A percentile compares a stretch with the other conserved stretches of the same genome.
Conservation (phyloP, 345 rosid species). For the Citrus trifoliata region DNA sequence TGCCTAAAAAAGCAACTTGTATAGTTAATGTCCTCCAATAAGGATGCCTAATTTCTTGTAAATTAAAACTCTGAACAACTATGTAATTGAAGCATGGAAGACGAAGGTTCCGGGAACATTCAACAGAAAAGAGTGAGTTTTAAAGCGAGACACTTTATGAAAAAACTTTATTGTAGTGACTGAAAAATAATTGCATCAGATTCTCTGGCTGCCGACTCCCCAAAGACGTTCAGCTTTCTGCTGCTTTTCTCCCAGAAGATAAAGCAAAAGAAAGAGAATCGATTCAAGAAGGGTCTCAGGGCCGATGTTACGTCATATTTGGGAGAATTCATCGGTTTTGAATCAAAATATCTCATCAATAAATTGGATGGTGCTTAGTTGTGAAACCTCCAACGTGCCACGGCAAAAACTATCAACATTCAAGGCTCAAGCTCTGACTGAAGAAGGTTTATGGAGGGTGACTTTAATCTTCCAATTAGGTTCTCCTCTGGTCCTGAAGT, state of each 20-base stretch:
- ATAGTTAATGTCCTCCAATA: neutral
- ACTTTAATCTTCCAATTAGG: neutral
- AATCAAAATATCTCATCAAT: neutral
- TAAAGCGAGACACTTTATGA: neutral
- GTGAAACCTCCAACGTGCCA: neutral
- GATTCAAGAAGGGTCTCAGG: neutral
- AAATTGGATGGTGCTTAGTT: constrained; percentile 11
- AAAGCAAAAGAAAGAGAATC: constrained; percentile 14
- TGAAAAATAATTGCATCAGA: neutral
- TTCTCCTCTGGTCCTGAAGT: neutral
- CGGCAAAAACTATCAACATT: neutral
- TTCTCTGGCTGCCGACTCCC: constrained; percentile 1
- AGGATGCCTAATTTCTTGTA: neutral
- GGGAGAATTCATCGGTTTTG: neutral
- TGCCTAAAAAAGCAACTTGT: neutral
- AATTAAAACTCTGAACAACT: neutral
- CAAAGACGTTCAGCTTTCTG: constrained; percentile 5
- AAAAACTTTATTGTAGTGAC: neutral
- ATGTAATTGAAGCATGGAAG: neutral
- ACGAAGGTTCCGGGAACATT: neutral
- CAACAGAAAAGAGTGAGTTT: no score
- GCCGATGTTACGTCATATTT: neutral
- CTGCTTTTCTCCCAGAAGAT: neutral
- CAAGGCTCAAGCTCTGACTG: neutral
- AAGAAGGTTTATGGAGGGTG: neutral